Evolutionary conservation across 495 filamentous ascomycete species (phyloP), one percentile per base, ranked within the genome.

Genomic region (Hypoxylon fragiforme): DNA sequence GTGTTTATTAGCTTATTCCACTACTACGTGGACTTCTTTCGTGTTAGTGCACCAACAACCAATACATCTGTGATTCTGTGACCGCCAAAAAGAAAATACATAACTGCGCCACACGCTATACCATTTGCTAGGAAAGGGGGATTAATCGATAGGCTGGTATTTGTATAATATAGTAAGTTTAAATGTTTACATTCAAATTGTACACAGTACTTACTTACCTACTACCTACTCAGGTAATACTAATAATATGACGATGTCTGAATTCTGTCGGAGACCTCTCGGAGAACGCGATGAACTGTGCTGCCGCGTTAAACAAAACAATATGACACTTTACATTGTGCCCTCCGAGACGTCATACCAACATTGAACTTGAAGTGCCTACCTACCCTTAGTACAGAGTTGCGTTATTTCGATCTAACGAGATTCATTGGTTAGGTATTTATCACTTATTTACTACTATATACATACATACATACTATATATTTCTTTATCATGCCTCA

Each of bases 281-380:
- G 59, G 59, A 54, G 54, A 63, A 57, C 48, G 59, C 59, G 59
- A 62, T 49, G 14, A 48, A 53, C 14, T 39, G 15, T n/a, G n/a
- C n/a, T n/a, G 9, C 24, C 24, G 34, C 57, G 47, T 62, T 37
- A 22, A 51, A 46, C 32, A 54, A 11, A 41, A 38, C 15, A 52
- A 62, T 53, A n/a, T 26, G 57, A 53, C 39, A 26, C 34, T 32
- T 30, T 52, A 39, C 42, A 28, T 41, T 19, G n/a, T n/a, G n/a
- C n/a, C n/a, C n/a, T n/a, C n/a, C n/a, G n/a, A n/a, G n/a, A n/a
- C n/a, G n/a, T n/a, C n/a, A n/a, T n/a, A n/a, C 49, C 15, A 5
- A 21, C 7, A 44, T 57, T 28, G n/a, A n/a, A n/a, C n/a, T n/a
- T n/a, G n/a, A n/a, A n/a, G n/a, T n/a, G n/a, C n/a, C n/a, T n/a